A percentile compares a stretch with the other conserved stretches of the same genome.
Evolutionary conservation across 345 rosid genomes (phyloP).

Genomic region (Cardamine chenopodiifolia): DNA sequence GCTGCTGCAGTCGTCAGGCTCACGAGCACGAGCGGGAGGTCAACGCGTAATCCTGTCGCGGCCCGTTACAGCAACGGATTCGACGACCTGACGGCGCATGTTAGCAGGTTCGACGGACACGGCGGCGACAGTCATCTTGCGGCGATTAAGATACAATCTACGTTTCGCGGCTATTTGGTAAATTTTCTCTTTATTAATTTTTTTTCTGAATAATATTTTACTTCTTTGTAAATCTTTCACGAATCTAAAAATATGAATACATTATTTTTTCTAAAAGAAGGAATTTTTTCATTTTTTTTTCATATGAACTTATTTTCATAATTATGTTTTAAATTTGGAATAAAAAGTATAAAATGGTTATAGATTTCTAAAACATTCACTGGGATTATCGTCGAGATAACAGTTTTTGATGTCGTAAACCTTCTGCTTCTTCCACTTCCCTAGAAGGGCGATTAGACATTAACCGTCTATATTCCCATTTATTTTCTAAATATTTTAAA

Average conservation of each 20-base stretch:
- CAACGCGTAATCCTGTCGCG: slow-evolving; percentile 29
- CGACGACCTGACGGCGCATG: slow-evolving; percentile 36
- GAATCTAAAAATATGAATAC: not conserved
- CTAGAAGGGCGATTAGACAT: slow-evolving; percentile 33
- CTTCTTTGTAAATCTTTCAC: not conserved
- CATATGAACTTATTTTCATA: not conserved
- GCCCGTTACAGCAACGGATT: slow-evolving; percentile 24
- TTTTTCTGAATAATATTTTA: not conserved
- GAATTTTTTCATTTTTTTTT: too few species aligned
- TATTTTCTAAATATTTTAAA: not conserved
- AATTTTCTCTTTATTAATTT: not conserved
- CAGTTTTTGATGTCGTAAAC: slow-evolving; percentile 39
- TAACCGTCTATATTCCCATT: slow-evolving; percentile 33
- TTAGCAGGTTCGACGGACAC: slow-evolving; percentile 30
- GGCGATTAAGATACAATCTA: slow-evolving; percentile 78
- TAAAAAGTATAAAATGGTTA: not conserved
- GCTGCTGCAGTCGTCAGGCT: slow-evolving; percentile 75
- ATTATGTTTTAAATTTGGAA: not conserved
- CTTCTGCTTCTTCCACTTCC: slow-evolving; percentile 41
- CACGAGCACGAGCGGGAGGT: slow-evolving; percentile 74
- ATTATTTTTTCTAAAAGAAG: too few species aligned
- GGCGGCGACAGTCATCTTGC: slow-evolving; percentile 47
- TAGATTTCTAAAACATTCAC: slow-evolving; percentile 22
- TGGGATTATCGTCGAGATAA: slow-evolving; percentile 38
- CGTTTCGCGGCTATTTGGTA: slow-evolving; percentile 92